Conservation (phyloP, 148 eudicot genomes). For the Cornus controversa region DNA sequence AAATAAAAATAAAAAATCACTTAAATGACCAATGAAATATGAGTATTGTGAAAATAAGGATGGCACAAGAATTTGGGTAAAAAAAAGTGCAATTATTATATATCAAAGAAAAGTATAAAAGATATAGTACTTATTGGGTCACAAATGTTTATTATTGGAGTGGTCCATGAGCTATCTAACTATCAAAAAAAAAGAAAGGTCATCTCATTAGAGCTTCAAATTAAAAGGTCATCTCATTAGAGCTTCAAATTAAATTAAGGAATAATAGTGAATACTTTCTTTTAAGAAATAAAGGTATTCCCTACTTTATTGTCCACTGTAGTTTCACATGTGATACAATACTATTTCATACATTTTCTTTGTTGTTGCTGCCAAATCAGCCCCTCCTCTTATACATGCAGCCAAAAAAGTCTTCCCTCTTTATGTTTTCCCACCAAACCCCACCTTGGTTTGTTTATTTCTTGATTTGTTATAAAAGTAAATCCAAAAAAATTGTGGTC, state of each 20-base stretch:
- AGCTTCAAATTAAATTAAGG: neutral
- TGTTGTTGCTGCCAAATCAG: conserved; percentile 1
- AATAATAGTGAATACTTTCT: conserved; percentile 1
- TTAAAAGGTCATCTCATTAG: neutral
- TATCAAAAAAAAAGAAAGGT: no score
- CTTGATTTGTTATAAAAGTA: no score
- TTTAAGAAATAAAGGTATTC: neutral
- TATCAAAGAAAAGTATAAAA: no score
- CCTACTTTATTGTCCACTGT: conserved; percentile 9
- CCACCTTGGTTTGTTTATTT: neutral
- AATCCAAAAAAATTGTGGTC: no score
- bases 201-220: neutral
- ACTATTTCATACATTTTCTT: neutral
- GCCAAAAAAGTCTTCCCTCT: conserved; percentile 10
- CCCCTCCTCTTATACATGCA: neutral
- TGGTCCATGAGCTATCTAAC: no score
- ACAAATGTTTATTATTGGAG: no score
- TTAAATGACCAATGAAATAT: no score
- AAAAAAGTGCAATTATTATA: no score
- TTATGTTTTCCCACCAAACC: conserved; percentile 5
- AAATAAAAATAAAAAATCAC: no score
- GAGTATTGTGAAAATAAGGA: no score
- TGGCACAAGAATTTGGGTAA: no score
- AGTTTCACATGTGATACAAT: conserved; percentile 13
- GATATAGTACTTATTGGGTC: no score